Base-by-base conservation (phyloP, 345 rosid species). In the Firmiana major region DNA sequence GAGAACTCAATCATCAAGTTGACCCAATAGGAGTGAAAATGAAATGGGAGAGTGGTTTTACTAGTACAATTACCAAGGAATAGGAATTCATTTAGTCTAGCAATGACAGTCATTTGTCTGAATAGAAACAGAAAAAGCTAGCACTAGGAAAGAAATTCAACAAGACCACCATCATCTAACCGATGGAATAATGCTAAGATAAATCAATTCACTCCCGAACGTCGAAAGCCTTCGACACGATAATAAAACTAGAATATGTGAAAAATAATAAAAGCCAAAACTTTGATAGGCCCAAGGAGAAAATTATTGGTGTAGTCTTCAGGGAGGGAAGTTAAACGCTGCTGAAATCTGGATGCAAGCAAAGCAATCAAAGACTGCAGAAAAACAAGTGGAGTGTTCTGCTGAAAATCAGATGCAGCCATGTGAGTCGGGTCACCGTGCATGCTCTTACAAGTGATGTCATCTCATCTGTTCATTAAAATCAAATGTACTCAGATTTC, bases 371-470 rank as follows among this genome's bases (percentile, higher is more conserved):
- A 71, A 34, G 42, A 19, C 16, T 3, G 42, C 40, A 46, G 71
- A 66, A 22, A 42, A 66, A 42, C 34, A 66, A 48, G 75, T 51
- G 62, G 75, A 51, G 73, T 76, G 63, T 17, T 75, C 78, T 36
- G 78, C 49, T 34, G 7, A n/a, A 63, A 63, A 75, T 24, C 46
- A 48, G 78, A 49, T 22, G 68, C 54, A 73, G 65, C 53, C 65
- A 59, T 55, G 66, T 73, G 76, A 21, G 42, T 73, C 55, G 22
- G 42, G 58, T 75, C 70, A 62, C 77, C 69, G 45, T 38, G 64
- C 51, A 46, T 49, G 51, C 13, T 63, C 57, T n/a, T 75, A 36
- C 42, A 40, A 75, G 11, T 21, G 72, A 64, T 63, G 72, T 70
- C 74, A 70, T 49, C 59, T 31, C 59, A 51, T 49, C 42, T 16